Evolutionary conservation across 2,329 filamentous ascomycete species (phyloP).

Genomic region (Aspergillus eucalypticola): DNA sequence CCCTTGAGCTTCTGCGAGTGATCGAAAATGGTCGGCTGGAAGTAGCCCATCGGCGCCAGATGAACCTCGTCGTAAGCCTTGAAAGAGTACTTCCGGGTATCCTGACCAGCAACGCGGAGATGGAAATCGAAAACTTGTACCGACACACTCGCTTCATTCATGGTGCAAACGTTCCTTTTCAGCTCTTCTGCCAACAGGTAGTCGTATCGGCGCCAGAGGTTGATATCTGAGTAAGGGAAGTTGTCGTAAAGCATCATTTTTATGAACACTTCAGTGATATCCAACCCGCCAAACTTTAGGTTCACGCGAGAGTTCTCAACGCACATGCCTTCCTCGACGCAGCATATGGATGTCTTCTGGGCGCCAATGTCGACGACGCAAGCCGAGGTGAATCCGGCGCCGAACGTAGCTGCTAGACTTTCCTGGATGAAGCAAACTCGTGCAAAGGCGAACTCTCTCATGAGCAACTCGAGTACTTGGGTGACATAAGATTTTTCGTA

Average conservation of each 20-base stretch:
- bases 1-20: slow-evolving; percentile 75
- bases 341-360: slow-evolving; percentile 95
- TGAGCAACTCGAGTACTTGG: slow-evolving; percentile 77
- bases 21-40: slow-evolving; percentile 84
- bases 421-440: slow-evolving; percentile 94
- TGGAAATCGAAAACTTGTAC: slow-evolving; percentile 90
- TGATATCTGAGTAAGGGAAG: slow-evolving; percentile 94
- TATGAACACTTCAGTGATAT: slow-evolving; percentile 91
- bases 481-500: slow-evolving; percentile 95
- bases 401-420: slow-evolving; percentile 90
- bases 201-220: slow-evolving; percentile 85
- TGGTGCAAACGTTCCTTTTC: slow-evolving; percentile 88
- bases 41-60: slow-evolving; percentile 92
- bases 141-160: slow-evolving; percentile 85
- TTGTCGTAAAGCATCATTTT: slow-evolving; percentile 98
- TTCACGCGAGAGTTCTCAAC: slow-evolving; percentile 94
- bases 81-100: slow-evolving; percentile 90
- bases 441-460: slow-evolving; percentile 86
- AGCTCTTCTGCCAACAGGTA: slow-evolving; percentile 92
- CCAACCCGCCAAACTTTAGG: slow-evolving; percentile 86
- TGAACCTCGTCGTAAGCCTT: slow-evolving; percentile 97
- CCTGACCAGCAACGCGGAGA: slow-evolving; percentile 80
- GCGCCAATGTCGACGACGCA: slow-evolving; percentile 96
- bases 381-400: slow-evolving; percentile 87
- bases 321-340: slow-evolving; percentile 93